phyloP scores from a whole-genome alignment of 768 basidiomycete species.

The Lactarius quietus region DNA sequence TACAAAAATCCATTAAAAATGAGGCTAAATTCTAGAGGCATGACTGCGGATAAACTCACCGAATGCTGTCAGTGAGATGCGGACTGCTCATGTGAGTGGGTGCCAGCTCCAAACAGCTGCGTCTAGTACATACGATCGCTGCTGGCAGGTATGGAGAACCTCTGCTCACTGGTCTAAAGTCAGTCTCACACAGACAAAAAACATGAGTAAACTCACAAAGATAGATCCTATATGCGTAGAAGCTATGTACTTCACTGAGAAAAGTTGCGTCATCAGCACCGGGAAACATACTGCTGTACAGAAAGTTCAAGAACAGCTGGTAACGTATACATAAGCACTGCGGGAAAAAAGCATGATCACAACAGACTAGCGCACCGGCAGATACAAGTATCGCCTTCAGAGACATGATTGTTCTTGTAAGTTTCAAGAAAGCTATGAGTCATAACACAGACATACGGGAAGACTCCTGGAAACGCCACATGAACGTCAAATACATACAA shows the following conservation, averaged over 20 bases:
- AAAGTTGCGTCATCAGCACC: neutral
- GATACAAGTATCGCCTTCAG: neutral
- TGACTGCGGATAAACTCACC: neutral
- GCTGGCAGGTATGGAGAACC: neutral
- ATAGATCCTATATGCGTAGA: constrained; percentile 5
- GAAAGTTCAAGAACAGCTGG: neutral
- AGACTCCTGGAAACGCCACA: neutral
- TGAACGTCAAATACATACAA: neutral
- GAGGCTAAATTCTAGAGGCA: neutral
- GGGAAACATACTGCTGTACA: constrained; percentile 3
- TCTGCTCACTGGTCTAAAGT: neutral
- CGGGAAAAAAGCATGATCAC: neutral
- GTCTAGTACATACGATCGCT: constrained; percentile 8
- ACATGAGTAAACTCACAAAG: neutral
- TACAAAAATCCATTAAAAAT: neutral
- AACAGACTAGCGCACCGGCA: neutral
- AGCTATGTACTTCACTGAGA: neutral
- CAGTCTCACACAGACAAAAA: neutral
- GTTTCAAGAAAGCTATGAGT: neutral
- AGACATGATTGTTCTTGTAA: neutral
- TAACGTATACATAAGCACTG: neutral
- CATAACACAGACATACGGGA: neutral
- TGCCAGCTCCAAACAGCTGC: neutral
- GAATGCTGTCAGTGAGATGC: neutral
- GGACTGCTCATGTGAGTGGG: neutral